These are phyloP conservation scores for Glutinoglossum americanum DNA, from an alignment of 495 filamentous ascomycete genomes.

Conservation along the genomic window DNA sequence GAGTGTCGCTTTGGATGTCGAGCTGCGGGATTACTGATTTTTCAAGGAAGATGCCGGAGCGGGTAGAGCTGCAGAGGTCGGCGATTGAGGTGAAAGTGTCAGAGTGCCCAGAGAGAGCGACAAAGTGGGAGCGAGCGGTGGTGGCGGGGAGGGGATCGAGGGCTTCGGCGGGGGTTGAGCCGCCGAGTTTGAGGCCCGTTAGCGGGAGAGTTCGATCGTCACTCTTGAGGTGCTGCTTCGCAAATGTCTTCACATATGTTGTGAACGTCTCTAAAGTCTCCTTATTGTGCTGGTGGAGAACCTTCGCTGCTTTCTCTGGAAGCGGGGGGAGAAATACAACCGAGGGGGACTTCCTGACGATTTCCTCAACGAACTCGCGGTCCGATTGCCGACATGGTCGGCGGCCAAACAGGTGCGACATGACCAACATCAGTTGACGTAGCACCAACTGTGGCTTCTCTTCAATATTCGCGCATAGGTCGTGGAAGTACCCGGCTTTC, in stretches of 20 bases:
- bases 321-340: conserved; percentile 39
- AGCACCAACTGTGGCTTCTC: conserved; percentile 19
- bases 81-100: conserved; percentile 38
- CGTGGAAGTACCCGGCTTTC: conserved; percentile 42
- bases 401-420: conserved; percentile 48
- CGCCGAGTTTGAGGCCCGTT: conserved; percentile 26
- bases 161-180: conserved; percentile 4
- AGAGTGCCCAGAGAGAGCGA: conserved; percentile 42
- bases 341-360: conserved; percentile 30
- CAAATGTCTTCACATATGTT: conserved; percentile 45
- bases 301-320: conserved; percentile 29
- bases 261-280: conserved; percentile 39
- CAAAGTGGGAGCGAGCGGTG: conserved; percentile 39
- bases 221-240: conserved; percentile 33
- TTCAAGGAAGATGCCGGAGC: conserved; percentile 49
- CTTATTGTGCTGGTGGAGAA: conserved; percentile 38
- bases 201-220: conserved; percentile 35
- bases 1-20: conserved; percentile 25
- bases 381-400: conserved; percentile 21
- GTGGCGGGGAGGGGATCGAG: conserved; percentile 11
- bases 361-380: conserved; percentile 21
- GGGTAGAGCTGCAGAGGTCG: conserved; percentile 38
- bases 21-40: conserved; percentile 47
- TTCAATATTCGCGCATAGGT: conserved; percentile 30
- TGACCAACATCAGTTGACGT: conserved; percentile 34